Evolutionary conservation across 73 alveolate species (phyloP).

Genomic region (Paramecium bursaria): DNA sequence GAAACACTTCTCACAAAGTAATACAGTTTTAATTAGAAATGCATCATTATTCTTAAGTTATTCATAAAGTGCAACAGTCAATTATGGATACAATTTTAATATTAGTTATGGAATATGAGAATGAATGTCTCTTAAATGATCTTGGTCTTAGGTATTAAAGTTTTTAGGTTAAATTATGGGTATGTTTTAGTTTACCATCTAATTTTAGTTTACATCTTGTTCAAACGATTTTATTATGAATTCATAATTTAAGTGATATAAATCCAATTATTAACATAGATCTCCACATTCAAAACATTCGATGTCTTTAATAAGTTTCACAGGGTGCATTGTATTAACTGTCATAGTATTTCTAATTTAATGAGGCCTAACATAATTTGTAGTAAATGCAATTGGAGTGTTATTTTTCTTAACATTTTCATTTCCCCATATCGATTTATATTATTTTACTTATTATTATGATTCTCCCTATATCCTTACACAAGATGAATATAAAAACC

Average conservation of each 20-base stretch:
- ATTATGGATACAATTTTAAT: slow-evolving; percentile 55
- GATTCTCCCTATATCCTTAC: slow-evolving; percentile 65
- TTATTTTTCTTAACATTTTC: slow-evolving; percentile 51
- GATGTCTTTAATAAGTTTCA: slow-evolving; percentile 50
- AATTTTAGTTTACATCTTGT: slow-evolving; percentile 38
- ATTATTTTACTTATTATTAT: slow-evolving; percentile 1
- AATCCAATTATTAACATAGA: slow-evolving; percentile 51
- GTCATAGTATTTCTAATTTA: slow-evolving; percentile 54
- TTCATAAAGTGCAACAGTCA: slow-evolving; percentile 54
- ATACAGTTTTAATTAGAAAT: slow-evolving; percentile 42
- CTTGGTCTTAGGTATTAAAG: slow-evolving; percentile 2
- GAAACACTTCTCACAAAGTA: slow-evolving; percentile 28
- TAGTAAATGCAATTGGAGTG: slow-evolving; percentile 64
- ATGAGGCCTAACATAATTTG: slow-evolving; percentile 60
- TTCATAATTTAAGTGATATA: slow-evolving; percentile 61
- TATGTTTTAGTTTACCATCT: slow-evolving; percentile 42
- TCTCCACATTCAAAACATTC: slow-evolving; percentile 66
- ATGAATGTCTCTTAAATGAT: slow-evolving; percentile 59
- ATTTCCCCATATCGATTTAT: slow-evolving; percentile 54
- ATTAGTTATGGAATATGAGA: slow-evolving; percentile 62
- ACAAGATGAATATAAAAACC: slow-evolving; percentile 60
- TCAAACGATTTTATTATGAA: slow-evolving; percentile 62
- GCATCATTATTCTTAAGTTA: slow-evolving; percentile 61
- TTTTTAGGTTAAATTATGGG: slow-evolving; percentile 52
- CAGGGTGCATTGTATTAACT: slow-evolving; percentile 68